These are phyloP conservation scores for Jacaranda copaia DNA, from an alignment of 257 asterid genomes.

Conservation along the genomic window DNA sequence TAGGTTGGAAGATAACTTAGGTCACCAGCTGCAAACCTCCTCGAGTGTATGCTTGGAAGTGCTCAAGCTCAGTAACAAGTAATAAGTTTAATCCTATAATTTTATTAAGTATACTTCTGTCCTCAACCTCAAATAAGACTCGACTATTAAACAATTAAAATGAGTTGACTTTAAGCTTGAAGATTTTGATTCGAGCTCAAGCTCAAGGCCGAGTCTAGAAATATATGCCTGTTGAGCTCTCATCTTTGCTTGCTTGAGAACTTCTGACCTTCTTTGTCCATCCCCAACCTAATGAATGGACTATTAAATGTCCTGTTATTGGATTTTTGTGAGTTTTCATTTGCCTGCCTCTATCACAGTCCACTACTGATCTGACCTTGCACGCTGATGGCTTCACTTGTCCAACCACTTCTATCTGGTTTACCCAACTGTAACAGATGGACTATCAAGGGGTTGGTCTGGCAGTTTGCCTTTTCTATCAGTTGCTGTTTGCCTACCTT, in stretches of 20 bases:
- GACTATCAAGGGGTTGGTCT: background rate
- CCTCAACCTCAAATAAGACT: background rate
- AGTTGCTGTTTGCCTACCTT: background rate
- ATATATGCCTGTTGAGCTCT: too few relatives aligned
- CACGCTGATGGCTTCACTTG: background rate
- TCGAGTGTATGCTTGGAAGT: too few relatives aligned
- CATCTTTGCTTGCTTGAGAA: background rate
- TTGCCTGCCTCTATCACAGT: background rate
- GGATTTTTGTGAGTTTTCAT: background rate
- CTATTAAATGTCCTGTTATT: background rate
- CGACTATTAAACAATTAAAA: background rate
- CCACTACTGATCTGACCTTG: background rate
- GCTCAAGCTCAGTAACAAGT: too few relatives aligned
- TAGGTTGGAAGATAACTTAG: too few relatives aligned
- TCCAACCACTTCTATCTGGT: background rate
- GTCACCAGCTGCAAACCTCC: too few relatives aligned
- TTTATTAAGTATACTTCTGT: background rate
- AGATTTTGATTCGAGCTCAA: background rate
- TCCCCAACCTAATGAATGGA: background rate
- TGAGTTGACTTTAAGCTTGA: background rate
- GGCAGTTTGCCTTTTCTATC: background rate
- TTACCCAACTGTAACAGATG: background rate
- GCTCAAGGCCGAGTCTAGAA: background rate
- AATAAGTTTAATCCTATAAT: background rate
- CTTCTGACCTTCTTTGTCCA: background rate